Evolutionary conservation across 257 asterid species (phyloP).

Genomic region (Ocimum tenuiflorum): DNA sequence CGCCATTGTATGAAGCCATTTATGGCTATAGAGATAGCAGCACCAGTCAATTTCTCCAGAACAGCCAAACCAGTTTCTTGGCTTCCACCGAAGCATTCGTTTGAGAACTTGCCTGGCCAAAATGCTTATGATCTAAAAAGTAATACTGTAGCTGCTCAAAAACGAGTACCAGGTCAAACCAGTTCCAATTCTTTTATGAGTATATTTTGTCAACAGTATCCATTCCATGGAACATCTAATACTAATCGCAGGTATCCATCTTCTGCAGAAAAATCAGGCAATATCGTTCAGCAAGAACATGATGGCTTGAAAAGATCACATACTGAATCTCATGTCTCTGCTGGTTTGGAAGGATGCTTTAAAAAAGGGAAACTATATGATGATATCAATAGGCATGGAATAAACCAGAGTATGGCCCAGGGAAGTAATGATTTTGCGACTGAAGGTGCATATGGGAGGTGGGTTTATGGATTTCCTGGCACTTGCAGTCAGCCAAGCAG

Average conservation of each 20-base stretch:
- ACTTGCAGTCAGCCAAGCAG: too few species aligned
- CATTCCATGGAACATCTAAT: conserved; percentile 28
- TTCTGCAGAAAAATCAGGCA: conserved; percentile 18
- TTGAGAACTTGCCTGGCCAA: conserved; percentile 3
- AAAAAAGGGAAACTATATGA: too few species aligned
- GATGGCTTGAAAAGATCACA: conserved; percentile 48
- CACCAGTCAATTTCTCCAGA: conserved; percentile 40
- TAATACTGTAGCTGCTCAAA: conserved; percentile 31
- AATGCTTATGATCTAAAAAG: conserved; percentile 24
- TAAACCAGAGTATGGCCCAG: too few species aligned
- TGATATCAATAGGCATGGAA: too few species aligned
- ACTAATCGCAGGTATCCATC: conserved; percentile 34
- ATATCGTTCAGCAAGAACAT: conserved; percentile 36
- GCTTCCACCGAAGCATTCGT: conserved; percentile 24
- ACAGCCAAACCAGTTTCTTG: conserved; percentile 25
- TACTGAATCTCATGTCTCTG: too few species aligned
- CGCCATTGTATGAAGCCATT: conserved; percentile 40
- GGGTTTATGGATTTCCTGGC: too few species aligned
- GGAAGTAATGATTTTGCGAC: too few species aligned
- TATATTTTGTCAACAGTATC: conserved; percentile 23
- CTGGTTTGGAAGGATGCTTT: too few species aligned
- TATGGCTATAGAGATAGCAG: conserved; percentile 40
- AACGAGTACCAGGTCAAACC: conserved; percentile 29
- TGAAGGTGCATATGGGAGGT: too few species aligned
- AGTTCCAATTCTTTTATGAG: conserved; percentile 13